Percentiles rank a stretch among this genome's conserved stretches.
phyloP scores from a whole-genome alignment of 2,329 filamentous ascomycete species.

The Neonectria neomacrospora region DNA sequence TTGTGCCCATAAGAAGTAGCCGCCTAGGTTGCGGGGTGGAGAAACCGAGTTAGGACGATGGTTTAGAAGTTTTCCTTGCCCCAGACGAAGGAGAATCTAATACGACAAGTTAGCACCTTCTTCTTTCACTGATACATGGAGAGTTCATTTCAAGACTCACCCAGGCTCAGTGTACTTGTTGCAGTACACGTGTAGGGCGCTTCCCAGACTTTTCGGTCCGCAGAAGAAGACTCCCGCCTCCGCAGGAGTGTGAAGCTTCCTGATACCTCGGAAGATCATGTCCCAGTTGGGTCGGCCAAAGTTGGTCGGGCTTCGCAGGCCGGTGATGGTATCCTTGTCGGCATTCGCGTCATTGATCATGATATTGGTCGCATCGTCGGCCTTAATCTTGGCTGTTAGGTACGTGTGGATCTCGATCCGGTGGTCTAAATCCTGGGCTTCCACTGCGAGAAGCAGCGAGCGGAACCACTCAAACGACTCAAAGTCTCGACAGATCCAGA shows the following conservation, averaged over 20 bases:
- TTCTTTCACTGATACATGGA: conserved; percentile 18
- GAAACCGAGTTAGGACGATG: background rate
- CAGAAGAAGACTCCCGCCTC: conserved; percentile 88
- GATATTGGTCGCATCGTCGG: conserved; percentile 87
- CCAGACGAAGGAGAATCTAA: conserved; percentile 73
- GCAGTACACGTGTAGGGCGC: conserved; percentile 81
- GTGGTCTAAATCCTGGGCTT: conserved; percentile 85
- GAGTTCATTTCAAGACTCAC: conserved; percentile 57
- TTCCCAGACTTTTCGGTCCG: conserved; percentile 82
- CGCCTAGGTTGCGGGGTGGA: background rate
- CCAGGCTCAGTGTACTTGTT: conserved; percentile 89
- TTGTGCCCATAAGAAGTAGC: background rate
- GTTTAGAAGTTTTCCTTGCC: conserved; percentile 75
- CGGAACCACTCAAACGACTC: conserved; percentile 92
- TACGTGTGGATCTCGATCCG: conserved; percentile 92
- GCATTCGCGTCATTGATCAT: conserved; percentile 92
- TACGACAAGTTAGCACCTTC: conserved; percentile 41
- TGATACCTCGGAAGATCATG: conserved; percentile 85
- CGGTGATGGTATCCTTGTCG: conserved; percentile 86
- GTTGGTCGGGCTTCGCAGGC: conserved; percentile 83
- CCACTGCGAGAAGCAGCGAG: conserved; percentile 83
- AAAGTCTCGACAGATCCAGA: conserved; percentile 92
- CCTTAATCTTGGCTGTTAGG: conserved; percentile 86
- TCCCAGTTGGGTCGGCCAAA: conserved; percentile 91
- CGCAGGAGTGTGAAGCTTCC: conserved; percentile 79